Conservation (phyloP, 495 filamentous ascomycete genomes). For the Aspergillus heteromorphus region DNA sequence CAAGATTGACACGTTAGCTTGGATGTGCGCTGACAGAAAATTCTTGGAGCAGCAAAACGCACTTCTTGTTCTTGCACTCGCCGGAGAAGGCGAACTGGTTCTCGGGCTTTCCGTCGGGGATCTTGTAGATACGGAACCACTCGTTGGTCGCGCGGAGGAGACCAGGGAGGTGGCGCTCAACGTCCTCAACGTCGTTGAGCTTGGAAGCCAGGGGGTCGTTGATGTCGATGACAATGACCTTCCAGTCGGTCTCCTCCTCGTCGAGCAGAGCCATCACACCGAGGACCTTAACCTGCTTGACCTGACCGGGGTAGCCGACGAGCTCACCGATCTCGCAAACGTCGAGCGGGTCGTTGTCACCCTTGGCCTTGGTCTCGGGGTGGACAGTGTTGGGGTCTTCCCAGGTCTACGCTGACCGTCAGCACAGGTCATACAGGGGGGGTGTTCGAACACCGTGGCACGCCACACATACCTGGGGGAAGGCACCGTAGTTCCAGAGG, state of each 20-base stretch:
- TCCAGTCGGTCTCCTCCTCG: constrained; percentile 99
- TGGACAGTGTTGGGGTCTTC: constrained; percentile 94
- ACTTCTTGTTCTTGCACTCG: constrained; percentile 99
- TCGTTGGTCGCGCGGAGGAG: constrained; percentile 97
- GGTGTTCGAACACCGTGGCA: not conserved
- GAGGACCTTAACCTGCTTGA: constrained; percentile 99
- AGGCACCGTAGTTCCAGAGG: constrained; percentile 99
- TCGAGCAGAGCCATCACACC: constrained; percentile 99
- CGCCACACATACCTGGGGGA: constrained; percentile 72
- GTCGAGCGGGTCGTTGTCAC: constrained; percentile 98
- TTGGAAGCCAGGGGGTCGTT: constrained; percentile 95
- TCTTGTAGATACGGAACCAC: constrained; percentile 99
- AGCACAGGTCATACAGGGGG: not conserved
- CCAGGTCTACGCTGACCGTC: constrained; percentile 67
- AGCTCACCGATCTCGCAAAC: constrained; percentile 99
- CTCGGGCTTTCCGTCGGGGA: constrained; percentile 99
- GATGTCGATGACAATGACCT: constrained; percentile 98
- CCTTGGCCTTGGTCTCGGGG: constrained; percentile 99
- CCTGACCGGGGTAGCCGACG: constrained; percentile 87
- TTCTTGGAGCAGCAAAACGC: constrained; percentile 15
- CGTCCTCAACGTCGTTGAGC: constrained; percentile 98
- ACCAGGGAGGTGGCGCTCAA: constrained; percentile 96
- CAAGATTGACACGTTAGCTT: not conserved
- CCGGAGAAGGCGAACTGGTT: constrained; percentile 99
- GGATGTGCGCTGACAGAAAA: constrained; percentile 18